Conservation (phyloP, 1,284 basidiomycete genomes). For the Pseudozyma tsukubaensis region DNA sequence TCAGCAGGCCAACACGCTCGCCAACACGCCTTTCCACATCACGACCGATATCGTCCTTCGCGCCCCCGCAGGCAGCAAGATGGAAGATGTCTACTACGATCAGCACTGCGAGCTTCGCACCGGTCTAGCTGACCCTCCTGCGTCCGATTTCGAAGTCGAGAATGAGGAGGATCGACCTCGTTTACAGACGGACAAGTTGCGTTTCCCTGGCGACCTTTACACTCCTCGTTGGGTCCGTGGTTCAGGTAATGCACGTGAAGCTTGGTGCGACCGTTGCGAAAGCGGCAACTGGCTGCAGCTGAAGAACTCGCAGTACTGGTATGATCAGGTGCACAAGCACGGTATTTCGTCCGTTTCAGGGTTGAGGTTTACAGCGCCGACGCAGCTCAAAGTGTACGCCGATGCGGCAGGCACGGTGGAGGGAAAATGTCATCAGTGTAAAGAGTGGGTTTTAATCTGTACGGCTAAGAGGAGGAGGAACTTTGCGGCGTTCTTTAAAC, state of each 20-base stretch:
- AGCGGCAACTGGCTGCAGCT: constrained; percentile 58
- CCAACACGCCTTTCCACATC: constrained; percentile 50
- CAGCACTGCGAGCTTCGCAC: constrained; percentile 51
- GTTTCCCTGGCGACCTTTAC: constrained; percentile 56
- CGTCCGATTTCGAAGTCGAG: constrained; percentile 45
- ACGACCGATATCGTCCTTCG: constrained; percentile 56
- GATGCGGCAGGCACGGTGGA: constrained; percentile 52
- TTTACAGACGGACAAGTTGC: constrained; percentile 56
- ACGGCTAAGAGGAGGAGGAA: constrained; percentile 53
- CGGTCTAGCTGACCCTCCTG: constrained; percentile 44
- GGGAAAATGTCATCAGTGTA: constrained; percentile 57
- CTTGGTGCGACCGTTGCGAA: constrained; percentile 58
- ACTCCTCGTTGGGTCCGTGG: constrained; percentile 59
- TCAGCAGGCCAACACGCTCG: constrained; percentile 41
- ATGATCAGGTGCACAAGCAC: constrained; percentile 58
- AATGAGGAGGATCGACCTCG: constrained; percentile 52
- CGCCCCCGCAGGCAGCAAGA: constrained; percentile 46
- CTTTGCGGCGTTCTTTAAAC: constrained; percentile 59
- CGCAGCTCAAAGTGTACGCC: constrained; percentile 50
- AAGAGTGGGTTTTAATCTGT: constrained; percentile 57
- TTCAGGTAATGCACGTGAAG: constrained; percentile 53
- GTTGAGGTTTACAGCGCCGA: constrained; percentile 51
- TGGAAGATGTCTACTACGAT: constrained; percentile 57
- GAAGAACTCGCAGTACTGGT: constrained; percentile 62
- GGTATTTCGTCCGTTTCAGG: constrained; percentile 57